Evolutionary conservation across 768 basidiomycete species (phyloP).

Genomic region (Lyophyllum atratum): DNA sequence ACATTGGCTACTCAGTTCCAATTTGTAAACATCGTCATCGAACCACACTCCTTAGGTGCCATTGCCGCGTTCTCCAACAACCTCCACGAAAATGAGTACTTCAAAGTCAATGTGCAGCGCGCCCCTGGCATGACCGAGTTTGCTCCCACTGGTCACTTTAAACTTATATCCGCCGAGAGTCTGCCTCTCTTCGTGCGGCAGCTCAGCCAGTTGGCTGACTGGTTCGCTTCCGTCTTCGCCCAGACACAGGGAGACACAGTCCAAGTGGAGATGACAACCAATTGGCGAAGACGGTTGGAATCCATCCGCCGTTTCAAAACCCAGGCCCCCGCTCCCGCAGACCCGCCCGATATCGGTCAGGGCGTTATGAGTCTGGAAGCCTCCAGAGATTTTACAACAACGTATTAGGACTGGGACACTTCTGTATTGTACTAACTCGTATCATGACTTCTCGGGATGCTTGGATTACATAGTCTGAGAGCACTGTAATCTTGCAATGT

Average conservation of each 20-base stretch:
- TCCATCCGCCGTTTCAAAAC: conserved; percentile 72
- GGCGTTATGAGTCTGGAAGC: conserved; percentile 55
- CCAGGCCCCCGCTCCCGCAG: conserved; percentile 32
- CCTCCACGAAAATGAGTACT: conserved; percentile 90
- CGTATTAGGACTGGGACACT: conserved; percentile 33
- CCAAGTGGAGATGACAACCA: conserved; percentile 80
- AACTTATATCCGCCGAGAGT: conserved; percentile 87
- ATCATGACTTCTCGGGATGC: background rate
- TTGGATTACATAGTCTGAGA: background rate
- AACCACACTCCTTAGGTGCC: conserved; percentile 85
- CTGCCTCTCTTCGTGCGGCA: conserved; percentile 89
- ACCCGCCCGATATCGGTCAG: conserved; percentile 25
- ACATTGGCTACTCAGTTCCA: conserved; percentile 93
- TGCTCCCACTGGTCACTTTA: conserved; percentile 89
- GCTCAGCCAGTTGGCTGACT: conserved; percentile 83
- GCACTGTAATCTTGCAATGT: background rate
- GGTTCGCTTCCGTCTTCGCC: conserved; percentile 85
- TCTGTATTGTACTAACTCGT: conserved; percentile 2
- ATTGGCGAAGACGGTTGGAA: conserved; percentile 83
- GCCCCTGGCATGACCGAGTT: conserved; percentile 93
- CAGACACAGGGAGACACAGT: conserved; percentile 71
- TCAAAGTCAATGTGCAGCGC: conserved; percentile 90
- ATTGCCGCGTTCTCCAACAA: conserved; percentile 86
- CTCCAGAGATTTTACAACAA: conserved; percentile 60
- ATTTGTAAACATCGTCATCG: conserved; percentile 96